Percentiles rank a stretch among this genome's conserved stretches.
These are phyloP conservation scores for Aspergillus unguis DNA, from an alignment of 2,329 filamentous ascomycete species.

Conservation along the genomic window DNA sequence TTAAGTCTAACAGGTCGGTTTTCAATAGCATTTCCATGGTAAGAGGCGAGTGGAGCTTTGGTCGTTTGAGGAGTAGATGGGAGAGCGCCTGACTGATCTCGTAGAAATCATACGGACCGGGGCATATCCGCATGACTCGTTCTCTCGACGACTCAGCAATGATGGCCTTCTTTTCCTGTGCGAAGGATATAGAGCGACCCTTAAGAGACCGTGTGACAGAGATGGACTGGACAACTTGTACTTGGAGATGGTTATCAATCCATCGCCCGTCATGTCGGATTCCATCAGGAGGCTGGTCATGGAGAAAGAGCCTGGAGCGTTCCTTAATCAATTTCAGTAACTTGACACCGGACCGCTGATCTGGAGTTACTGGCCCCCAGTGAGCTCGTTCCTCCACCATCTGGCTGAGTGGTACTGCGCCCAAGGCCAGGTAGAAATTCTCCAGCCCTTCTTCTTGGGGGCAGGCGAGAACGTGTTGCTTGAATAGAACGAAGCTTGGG, in stretches of 20 bases:
- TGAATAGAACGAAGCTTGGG: constrained; percentile 84
- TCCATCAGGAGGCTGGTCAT: constrained; percentile 73
- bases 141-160: constrained; percentile 54
- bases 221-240: constrained; percentile 75
- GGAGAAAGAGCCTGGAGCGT: constrained; percentile 81
- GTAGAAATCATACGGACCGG: constrained; percentile 74
- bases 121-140: constrained; percentile 72
- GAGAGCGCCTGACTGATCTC: constrained; percentile 88
- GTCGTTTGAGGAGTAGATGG: constrained; percentile 72
- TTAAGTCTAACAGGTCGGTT: constrained; percentile 75
- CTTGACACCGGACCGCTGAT: constrained; percentile 65
- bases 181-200: constrained; percentile 66
- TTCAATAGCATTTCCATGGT: constrained; percentile 90
- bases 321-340: constrained; percentile 81
- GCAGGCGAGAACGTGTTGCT: constrained; percentile 75
- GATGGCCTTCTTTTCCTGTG: constrained; percentile 73
- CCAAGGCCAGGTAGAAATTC: constrained; percentile 76
- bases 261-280: constrained; percentile 85
- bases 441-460: constrained; percentile 88
- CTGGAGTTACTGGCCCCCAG: constrained; percentile 63
- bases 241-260: constrained; percentile 79
- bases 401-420: constrained; percentile 70
- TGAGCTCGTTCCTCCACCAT: constrained; percentile 75
- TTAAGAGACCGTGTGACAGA: constrained; percentile 72
- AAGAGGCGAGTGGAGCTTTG: constrained; percentile 83